Conservation (phyloP, 2,329 filamentous ascomycete genomes). For the Ilyonectria mors-panacis region DNA sequence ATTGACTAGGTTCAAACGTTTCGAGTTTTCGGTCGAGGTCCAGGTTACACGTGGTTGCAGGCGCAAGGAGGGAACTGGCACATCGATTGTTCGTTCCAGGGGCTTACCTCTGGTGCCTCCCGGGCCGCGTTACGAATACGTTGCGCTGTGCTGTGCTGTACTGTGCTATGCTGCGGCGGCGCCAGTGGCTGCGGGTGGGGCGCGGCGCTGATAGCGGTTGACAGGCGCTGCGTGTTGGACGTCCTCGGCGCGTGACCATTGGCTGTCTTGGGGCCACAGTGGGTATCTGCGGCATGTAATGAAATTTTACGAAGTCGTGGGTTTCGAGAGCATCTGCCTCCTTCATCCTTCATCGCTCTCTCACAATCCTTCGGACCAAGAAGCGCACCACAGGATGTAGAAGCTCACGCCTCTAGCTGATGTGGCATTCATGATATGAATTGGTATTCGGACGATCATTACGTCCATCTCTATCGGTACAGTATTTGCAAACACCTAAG, state of each 20-base stretch:
- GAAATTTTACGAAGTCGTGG: conserved; percentile 40
- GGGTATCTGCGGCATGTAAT: conserved; percentile 31
- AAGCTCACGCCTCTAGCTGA: neutral
- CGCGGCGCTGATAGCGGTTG: conserved; percentile 27
- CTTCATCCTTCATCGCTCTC: conserved; percentile 25
- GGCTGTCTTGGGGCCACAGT: conserved; percentile 32
- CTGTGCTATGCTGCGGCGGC: neutral
- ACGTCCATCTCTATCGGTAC: conserved; percentile 8
- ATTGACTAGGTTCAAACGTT: conserved; percentile 21
- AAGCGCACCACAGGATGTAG: conserved; percentile 13
- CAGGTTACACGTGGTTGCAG: conserved; percentile 27
- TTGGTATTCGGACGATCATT: conserved; percentile 6
- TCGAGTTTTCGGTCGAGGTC: conserved; percentile 11
- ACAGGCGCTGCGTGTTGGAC: conserved; percentile 32
- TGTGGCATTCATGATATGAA: conserved; percentile 1
- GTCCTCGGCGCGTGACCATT: conserved; percentile 36
- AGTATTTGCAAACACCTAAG: conserved; percentile 4
- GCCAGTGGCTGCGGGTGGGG: neutral
- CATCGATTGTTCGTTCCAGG: conserved; percentile 17
- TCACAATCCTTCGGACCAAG: conserved; percentile 20
- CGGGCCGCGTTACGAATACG: conserved; percentile 11
- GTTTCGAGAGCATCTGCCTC: conserved; percentile 19
- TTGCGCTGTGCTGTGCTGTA: neutral
- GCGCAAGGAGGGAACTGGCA: neutral
- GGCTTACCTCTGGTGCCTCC: neutral